Evolutionary conservation across 257 asterid species (phyloP).

Genomic region (Solanum paucissectum): DNA sequence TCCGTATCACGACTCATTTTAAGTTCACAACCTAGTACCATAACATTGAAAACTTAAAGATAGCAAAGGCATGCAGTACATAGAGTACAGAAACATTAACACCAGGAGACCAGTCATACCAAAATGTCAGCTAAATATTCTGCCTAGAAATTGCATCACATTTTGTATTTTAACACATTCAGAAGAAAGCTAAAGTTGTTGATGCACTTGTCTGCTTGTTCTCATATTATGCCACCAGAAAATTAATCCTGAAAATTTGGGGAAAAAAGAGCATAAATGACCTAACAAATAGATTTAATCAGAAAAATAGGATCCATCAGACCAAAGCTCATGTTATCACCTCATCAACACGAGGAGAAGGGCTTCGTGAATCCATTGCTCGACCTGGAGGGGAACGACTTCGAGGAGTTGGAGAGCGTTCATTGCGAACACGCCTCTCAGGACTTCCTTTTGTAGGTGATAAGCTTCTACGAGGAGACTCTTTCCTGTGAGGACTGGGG

Average conservation of each 20-base stretch:
- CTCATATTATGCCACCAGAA: not conserved
- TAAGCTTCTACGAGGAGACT: conserved; percentile 9
- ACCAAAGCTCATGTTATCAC: not conserved
- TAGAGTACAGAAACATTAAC: not conserved
- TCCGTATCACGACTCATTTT: not conserved
- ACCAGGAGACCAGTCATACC: conserved; percentile 1
- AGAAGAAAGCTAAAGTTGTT: not conserved
- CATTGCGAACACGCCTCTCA: not conserved
- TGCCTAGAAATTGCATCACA: not conserved
- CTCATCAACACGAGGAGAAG: conserved; percentile 3
- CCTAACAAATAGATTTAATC: not conserved
- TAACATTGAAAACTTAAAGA: not conserved
- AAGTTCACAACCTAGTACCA: not conserved
- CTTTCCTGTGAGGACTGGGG: conserved; percentile 10
- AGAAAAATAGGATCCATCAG: not conserved
- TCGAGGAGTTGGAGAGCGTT: conserved; percentile 9
- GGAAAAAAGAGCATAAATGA: not conserved
- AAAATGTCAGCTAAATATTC: not conserved
- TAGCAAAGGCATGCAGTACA: not conserved
- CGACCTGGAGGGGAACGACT: not conserved
- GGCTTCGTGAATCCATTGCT: conserved; percentile 2
- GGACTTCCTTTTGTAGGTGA: conserved; percentile 14
- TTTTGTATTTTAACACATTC: not conserved
- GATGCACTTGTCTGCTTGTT: not conserved
- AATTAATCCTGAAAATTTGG: conserved; percentile 8